Evolutionary conservation across 805 yeast species (phyloP), one percentile per base, ranked within the genome.

Genomic region (Dipodascopsis uninucleata): DNA sequence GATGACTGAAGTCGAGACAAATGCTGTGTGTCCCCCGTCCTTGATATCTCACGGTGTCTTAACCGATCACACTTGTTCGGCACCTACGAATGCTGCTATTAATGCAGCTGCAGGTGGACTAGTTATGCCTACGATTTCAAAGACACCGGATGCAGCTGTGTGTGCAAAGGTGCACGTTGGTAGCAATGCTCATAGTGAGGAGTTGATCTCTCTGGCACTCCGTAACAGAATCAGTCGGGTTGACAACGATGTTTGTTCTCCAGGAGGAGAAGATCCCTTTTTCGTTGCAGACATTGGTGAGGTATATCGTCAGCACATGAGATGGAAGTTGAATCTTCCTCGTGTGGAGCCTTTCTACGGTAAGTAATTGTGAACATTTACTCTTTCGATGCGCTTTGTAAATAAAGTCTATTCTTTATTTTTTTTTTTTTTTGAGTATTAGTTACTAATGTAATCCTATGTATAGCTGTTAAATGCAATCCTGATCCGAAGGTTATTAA

Each of bases 391-490:
- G 35, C 10, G 12, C n/a, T n/a, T n/a, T n/a, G n/a, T n/a, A n/a
- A n/a, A n/a, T n/a, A n/a, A n/a, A n/a, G n/a, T 17, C 18, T 6
- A 4, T 26, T 23, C 22, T 12, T 24, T 29, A 22, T 6, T 22
- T 23, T 17, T 14, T 14, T 28, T 18, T 18, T 34, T 18, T 18
- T 5, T 21, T 22, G 29, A n/a, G n/a, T n/a, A 4, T 31, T 31
- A 22, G 36, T 31, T 37, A n/a, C 34, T 7, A 16, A 16, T 12
- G 16, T 18, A 7, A 18, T 16, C 10, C 12, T 4, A 5, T 12
- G 17, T 8, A 5, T 32, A 47, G 98, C 98, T 16, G 93, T 90
- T 56, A 90, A 90, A 67, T 90, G 97, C 69, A 90, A 90, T 70
- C 83, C 88, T 29, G 81, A 87, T 61, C 57, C 68, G 5, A 68